These are phyloP conservation scores for Pisolithus tinctorius DNA, from an alignment of 768 basidiomycete genomes.

Conservation along the genomic window DNA sequence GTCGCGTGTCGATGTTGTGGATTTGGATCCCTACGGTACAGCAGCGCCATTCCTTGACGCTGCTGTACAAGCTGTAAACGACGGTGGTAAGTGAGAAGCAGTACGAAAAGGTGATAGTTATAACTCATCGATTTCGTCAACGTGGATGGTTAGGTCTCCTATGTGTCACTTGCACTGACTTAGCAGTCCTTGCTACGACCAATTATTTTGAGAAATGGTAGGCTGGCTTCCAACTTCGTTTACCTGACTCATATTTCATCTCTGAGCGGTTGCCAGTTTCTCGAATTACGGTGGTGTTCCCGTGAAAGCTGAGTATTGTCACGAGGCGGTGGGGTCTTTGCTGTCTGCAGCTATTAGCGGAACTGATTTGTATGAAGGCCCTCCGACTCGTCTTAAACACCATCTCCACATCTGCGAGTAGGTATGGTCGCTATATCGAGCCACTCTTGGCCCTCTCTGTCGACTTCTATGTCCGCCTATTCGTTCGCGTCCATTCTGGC, in stretches of 20 bases:
- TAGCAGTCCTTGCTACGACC: conserved; percentile 85
- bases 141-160: conserved; percentile 58
- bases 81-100: conserved; percentile 62
- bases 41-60: conserved; percentile 96
- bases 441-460: conserved; percentile 89
- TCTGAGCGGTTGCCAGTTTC: conserved; percentile 45
- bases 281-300: conserved; percentile 93
- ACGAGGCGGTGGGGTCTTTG: conserved; percentile 67
- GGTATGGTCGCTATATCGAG: conserved; percentile 89
- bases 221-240: background rate
- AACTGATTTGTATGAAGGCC: conserved; percentile 43
- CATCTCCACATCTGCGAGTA: conserved; percentile 77
- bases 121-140: background rate
- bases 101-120: background rate
- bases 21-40: conserved; percentile 96
- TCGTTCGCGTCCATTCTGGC: conserved; percentile 68
- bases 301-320: conserved; percentile 88
- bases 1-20: conserved; percentile 85
- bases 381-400: conserved; percentile 87
- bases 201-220: conserved; percentile 98
- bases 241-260: background rate
- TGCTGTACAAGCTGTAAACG: conserved; percentile 81
- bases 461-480: conserved; percentile 94
- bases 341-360: background rate
- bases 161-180: conserved; percentile 94